Evolutionary conservation across 768 basidiomycete species (phyloP), one percentile per base, ranked within the genome.

Genomic region (Rhizopogon vulgaris): DNA sequence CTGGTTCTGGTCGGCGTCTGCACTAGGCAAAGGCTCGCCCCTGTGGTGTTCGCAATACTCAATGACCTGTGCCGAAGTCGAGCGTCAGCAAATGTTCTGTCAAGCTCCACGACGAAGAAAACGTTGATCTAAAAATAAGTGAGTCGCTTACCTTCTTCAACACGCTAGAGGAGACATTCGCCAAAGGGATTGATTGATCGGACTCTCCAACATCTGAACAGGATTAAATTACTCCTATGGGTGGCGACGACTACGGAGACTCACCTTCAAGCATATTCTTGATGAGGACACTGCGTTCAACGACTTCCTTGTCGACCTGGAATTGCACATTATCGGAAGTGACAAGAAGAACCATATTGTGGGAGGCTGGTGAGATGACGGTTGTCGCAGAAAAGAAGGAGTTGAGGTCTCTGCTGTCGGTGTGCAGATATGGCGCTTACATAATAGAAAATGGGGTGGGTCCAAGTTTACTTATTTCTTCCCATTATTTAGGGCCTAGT

Each of bases 31-130:
- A n/a, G 94, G 93, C 71, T 99, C 96, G 58, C 88, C 87, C 61
- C 91, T 88, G 73, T 99, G 96, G 72, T 98, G 94, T 64, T 97
- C 94, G 80, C 96, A 98, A 79, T 96, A 99, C 68, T 99, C 95
- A 28, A 99, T 78, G 55, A 98, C 94, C 92, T 99, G 57, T 7
- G 22, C 18, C 22, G 14, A 24, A 37, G 37, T 24, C 7, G 7
- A 50, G n/a, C 27, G 38, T 38, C 36, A 46, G 45, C 14, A 34
- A 14, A 32, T 46, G 34, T 6, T 15, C 11, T 14, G 30, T 32
- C 30, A 28, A 7, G 7, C 25, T 10, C 25, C 17, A 14, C 30
- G 8, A 7, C 18, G 10, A 34, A 24, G 45, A 9, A 46, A 15
- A 34, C 3, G 18, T 46, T 46, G 45, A 46, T 46, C 45, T 4